Conservation (phyloP, 2,329 filamentous ascomycete species). For the Corinectria fuckeliana region DNA sequence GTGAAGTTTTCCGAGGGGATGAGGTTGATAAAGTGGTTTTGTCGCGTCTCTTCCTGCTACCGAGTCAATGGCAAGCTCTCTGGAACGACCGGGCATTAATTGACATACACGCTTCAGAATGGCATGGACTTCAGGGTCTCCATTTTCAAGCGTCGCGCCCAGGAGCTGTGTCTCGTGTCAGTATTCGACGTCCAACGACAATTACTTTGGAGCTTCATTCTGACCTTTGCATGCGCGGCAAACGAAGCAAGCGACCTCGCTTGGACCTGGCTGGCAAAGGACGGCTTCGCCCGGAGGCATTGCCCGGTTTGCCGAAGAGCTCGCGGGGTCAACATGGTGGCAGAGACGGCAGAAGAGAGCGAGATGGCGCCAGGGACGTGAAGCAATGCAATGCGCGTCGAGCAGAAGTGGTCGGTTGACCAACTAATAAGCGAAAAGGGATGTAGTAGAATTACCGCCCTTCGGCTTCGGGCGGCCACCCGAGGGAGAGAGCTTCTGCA, state of each 20-base stretch:
- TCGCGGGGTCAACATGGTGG: constrained; percentile 34
- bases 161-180: constrained; percentile 66
- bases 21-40: constrained; percentile 96
- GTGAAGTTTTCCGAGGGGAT: constrained; percentile 95
- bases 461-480: constrained; percentile 12
- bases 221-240: constrained; percentile 34
- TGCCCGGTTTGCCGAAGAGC: constrained; percentile 32
- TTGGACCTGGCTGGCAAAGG: constrained; percentile 27
- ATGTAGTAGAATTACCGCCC: not conserved
- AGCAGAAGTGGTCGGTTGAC: not conserved
- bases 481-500: not conserved
- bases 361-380: not conserved
- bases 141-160: constrained; percentile 75
- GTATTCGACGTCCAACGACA: not conserved
- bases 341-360: not conserved
- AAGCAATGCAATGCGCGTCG: not conserved
- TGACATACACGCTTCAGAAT: constrained; percentile 81
- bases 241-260: constrained; percentile 26
- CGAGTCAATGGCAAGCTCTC: not conserved
- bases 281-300: constrained; percentile 32
- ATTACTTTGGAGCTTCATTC: not conserved
- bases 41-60: constrained; percentile 82
- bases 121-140: constrained; percentile 81
- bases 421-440: constrained; percentile 18
- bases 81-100: not conserved